Percentiles rank a stretch among this genome's conserved stretches.
Conservation (phyloP, 1,284 basidiomycete species). For the Microbotryum saponariae region DNA sequence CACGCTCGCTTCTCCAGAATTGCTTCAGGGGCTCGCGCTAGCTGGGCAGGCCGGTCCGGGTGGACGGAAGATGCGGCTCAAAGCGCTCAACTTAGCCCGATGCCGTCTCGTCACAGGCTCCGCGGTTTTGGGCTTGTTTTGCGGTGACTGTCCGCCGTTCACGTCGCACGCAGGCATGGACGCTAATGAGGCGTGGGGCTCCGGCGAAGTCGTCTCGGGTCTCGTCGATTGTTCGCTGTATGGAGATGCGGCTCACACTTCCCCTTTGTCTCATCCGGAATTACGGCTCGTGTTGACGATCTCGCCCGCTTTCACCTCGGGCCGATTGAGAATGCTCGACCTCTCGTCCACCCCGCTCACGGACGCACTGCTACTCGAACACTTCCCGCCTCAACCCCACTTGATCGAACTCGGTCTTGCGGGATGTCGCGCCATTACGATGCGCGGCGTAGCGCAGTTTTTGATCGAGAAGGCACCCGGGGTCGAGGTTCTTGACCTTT, state of each 20-base stretch:
- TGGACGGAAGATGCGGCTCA: constrained; percentile 48
- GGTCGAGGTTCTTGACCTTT: constrained; percentile 77
- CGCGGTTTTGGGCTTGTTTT: constrained; percentile 61
- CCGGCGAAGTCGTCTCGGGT: constrained; percentile 25
- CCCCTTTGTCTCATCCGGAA: constrained; percentile 64
- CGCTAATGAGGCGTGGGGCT: constrained; percentile 25
- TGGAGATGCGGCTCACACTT: constrained; percentile 76
- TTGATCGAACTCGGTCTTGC: constrained; percentile 83
- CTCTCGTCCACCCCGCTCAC: constrained; percentile 74
- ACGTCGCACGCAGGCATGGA: constrained; percentile 25
- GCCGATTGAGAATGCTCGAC: constrained; percentile 77
- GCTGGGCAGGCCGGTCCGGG: constrained; percentile 45
- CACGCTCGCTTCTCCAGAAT: constrained; percentile 66
- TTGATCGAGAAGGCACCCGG: constrained; percentile 60
- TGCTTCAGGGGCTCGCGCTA: constrained; percentile 60
- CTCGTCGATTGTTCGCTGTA: constrained; percentile 56
- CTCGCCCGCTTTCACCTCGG: constrained; percentile 74
- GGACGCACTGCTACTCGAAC: constrained; percentile 48
- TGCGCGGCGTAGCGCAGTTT: constrained; percentile 63
- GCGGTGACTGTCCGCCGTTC: constrained; percentile 30
- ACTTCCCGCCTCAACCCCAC: constrained; percentile 59
- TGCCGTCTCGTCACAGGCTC: constrained; percentile 76
- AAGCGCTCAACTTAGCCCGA: constrained; percentile 76
- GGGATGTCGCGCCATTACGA: constrained; percentile 64
- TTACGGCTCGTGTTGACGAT: constrained; percentile 59